These are phyloP conservation scores for Pachyrhizus erosus DNA, from an alignment of 306 rosid genomes.

Conservation along the genomic window DNA sequence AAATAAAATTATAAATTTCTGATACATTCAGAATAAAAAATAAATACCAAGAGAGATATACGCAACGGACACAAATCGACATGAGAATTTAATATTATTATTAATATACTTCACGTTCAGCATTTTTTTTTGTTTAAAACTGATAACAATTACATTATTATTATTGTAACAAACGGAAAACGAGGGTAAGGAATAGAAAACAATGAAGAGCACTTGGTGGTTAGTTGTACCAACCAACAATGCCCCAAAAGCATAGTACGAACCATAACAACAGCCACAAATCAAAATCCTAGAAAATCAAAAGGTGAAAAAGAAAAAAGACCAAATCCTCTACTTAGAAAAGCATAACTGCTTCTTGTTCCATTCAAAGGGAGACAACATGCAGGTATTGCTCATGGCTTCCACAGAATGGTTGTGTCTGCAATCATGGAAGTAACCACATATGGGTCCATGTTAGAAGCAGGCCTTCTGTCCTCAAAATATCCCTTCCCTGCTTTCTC, in stretches of 20 bases:
- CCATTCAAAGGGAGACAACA: constrained; percentile 10
- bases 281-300: constrained; percentile 29
- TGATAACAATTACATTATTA: constrained; percentile 40
- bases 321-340: neutral
- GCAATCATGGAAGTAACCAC: constrained; percentile 95
- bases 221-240: neutral
- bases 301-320: neutral
- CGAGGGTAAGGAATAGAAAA: constrained; percentile 1
- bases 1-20: too few relatives aligned
- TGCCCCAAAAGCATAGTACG: neutral
- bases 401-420: constrained; percentile 85
- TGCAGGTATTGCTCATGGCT: constrained; percentile 56
- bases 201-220: constrained; percentile 36
- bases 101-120: constrained; percentile 3
- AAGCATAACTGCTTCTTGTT: neutral
- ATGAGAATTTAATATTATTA: neutral
- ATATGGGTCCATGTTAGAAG: constrained; percentile 99
- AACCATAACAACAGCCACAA: neutral
- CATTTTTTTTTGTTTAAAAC: neutral
- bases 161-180: constrained; percentile 39
- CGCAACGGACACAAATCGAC: neutral
- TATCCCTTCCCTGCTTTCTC: constrained; percentile 92
- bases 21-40: too few relatives aligned
- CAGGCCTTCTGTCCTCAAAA: constrained; percentile 95
- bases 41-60: too few relatives aligned